Conservation (phyloP, 805 yeast species). For the Suhomyces sp. region DNA sequence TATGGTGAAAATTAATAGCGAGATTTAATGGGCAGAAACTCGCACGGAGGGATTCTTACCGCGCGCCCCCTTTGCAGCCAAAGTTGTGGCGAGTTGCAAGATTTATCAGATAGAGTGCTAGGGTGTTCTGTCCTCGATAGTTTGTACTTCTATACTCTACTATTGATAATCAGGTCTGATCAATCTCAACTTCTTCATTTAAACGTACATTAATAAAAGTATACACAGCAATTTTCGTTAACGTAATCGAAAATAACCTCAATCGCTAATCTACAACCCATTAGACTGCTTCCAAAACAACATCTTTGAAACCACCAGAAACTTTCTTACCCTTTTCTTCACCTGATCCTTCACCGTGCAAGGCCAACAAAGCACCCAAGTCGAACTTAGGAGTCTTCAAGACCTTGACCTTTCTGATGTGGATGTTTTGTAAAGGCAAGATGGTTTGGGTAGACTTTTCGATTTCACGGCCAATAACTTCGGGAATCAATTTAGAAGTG, state of each 20-base stretch:
- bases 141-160: too few species aligned
- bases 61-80: background rate
- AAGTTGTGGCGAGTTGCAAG: too few species aligned
- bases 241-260: constrained; percentile 2
- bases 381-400: constrained; percentile 99
- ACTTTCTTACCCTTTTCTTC: constrained; percentile 98
- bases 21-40: background rate
- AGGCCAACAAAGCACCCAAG: constrained; percentile 91
- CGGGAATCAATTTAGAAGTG: constrained; percentile 96
- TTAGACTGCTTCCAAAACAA: constrained; percentile 94
- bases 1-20: too few species aligned
- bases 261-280: background rate
- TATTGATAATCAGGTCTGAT: too few species aligned
- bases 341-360: constrained; percentile 92
- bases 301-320: constrained; percentile 95
- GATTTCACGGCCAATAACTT: constrained; percentile 97
- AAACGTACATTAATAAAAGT: constrained; percentile 4
- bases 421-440: constrained; percentile 97
- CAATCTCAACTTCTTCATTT: too few species aligned
- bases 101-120: too few species aligned
- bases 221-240: constrained; percentile 1
- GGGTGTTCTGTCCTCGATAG: too few species aligned
- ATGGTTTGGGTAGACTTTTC: constrained; percentile 93
- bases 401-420: constrained; percentile 98
- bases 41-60: background rate